phyloP scores from a whole-genome alignment of 768 basidiomycete genomes.

The Tephrocybe sp. region DNA sequence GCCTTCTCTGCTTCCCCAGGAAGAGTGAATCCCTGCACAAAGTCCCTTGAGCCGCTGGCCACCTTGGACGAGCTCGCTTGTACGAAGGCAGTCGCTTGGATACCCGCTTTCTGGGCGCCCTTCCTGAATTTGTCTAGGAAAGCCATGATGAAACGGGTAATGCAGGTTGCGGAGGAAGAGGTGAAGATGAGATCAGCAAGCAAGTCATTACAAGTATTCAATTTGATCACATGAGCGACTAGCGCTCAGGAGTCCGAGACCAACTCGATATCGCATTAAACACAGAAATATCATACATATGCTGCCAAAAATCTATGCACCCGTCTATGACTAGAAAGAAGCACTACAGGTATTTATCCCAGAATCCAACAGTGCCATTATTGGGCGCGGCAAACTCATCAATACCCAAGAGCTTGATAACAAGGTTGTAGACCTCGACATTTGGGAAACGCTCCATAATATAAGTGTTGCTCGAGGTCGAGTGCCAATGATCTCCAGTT shows the following conservation, averaged over 20 bases:
- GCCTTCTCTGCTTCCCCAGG: slow-evolving; percentile 95
- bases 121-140: slow-evolving; percentile 77
- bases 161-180: neutral
- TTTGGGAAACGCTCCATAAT: slow-evolving; percentile 84
- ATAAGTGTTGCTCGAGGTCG: slow-evolving; percentile 58
- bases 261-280: no score
- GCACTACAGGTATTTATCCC: slow-evolving; percentile 81
- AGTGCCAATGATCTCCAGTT: slow-evolving; percentile 48
- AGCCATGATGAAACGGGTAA: slow-evolving; percentile 28
- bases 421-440: slow-evolving; percentile 81
- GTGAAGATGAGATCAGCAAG: neutral
- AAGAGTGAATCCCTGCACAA: slow-evolving; percentile 82
- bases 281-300: no score
- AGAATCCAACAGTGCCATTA: slow-evolving; percentile 82
- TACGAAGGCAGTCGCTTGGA: slow-evolving; percentile 76
- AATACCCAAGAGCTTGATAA: slow-evolving; percentile 72
- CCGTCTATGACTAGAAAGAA: no score
- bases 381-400: slow-evolving; percentile 51
- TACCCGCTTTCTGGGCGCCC: slow-evolving; percentile 78
- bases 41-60: slow-evolving; percentile 71
- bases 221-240: no score
- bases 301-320: no score
- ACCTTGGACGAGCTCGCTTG: slow-evolving; percentile 65
- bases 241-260: no score
- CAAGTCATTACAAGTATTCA: no score